Evolutionary conservation across 1,284 basidiomycete species (phyloP), one percentile per base, ranked within the genome.

Genomic region (Moesziomyces globuligerus): DNA sequence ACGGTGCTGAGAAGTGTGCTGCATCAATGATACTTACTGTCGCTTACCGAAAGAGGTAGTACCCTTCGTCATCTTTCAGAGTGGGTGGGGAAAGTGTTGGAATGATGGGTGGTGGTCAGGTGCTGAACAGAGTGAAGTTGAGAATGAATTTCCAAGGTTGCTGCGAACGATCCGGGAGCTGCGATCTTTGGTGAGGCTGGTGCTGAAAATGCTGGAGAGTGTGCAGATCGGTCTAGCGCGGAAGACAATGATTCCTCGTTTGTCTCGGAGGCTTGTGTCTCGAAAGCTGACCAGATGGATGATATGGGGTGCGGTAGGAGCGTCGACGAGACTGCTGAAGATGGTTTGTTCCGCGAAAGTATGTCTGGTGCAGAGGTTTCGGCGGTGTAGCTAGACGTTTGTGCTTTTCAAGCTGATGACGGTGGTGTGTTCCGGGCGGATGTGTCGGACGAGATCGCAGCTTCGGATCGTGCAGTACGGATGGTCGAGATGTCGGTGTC

Each of bases 1-100:
- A 96, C 96, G 80, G 92, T 93, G 89, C 95, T 94, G 84, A 17
- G 7, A 8, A 11, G 15, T 25, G 47, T 41, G 8, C 41, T 25
- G 24, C 26, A n/a, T 20, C 29, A 40, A 20, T 42, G 59, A 76
- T 77, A 81, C 79, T 71, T 75, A 81, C 79, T 82, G 80, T 64
- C 79, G 74, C 79, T 80, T 80, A 81, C 80, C 80, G 68, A 82
- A 78, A 60, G 78, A 79, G 67, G 75, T 79, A 54, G 80, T 82
- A 80, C 80, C 80, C 79, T 82, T 76, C 66, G 75, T 78, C 75
- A 78, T 78, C 75, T 78, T 66, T 67, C 39, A 37, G 53, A 55
- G 48, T 56, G 48, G 0, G n/a, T 42, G 43, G 25, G 21, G 15
- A 9, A 13, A 18, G 28, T 39, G 55, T 29, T 51, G 46, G 21